Evolutionary conservation across 1,139 yeast species (phyloP).

Genomic region (Tardiomyces depauwii): DNA sequence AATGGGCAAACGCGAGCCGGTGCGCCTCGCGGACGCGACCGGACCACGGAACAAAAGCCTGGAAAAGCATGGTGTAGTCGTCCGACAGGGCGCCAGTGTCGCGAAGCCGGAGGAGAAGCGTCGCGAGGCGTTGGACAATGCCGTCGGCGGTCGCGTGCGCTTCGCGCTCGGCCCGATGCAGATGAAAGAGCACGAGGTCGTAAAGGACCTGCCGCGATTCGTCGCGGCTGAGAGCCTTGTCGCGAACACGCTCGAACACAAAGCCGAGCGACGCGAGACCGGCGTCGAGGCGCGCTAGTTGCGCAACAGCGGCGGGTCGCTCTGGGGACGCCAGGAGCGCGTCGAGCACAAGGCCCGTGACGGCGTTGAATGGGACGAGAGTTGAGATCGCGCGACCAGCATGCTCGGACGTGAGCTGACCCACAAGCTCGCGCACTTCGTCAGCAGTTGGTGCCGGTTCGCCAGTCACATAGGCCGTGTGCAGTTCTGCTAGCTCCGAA

Average conservation of each 20-base stretch:
- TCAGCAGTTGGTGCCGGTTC: not conserved
- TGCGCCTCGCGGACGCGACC: constrained; percentile 16
- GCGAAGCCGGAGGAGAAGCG: constrained; percentile 13
- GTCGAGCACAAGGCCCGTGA: not conserved
- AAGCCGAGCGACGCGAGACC: not conserved
- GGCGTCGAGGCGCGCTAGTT: not conserved
- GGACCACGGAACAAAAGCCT: constrained; percentile 17
- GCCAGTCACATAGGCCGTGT: not conserved
- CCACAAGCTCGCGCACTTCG: not conserved
- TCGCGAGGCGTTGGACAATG: constrained; percentile 10
- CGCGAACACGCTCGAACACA: not conserved
- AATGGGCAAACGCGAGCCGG: not conserved
- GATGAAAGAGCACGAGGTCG: constrained; percentile 11
- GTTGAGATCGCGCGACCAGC: not conserved
- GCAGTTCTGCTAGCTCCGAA: not conserved
- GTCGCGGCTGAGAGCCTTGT: constrained; percentile 5
- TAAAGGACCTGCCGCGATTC: constrained; percentile 11
- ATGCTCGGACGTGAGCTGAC: not conserved
- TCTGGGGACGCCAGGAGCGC: not conserved
- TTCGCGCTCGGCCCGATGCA: constrained; percentile 7
- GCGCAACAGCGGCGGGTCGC: not conserved
- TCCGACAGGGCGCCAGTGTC: constrained; percentile 11
- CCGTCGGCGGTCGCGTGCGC: not conserved
- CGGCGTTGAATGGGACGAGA: not conserved
- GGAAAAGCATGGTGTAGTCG: constrained; percentile 15